These are phyloP conservation scores for Jackrogersella multiformis DNA, from an alignment of 495 filamentous ascomycete genomes.

Conservation along the genomic window DNA sequence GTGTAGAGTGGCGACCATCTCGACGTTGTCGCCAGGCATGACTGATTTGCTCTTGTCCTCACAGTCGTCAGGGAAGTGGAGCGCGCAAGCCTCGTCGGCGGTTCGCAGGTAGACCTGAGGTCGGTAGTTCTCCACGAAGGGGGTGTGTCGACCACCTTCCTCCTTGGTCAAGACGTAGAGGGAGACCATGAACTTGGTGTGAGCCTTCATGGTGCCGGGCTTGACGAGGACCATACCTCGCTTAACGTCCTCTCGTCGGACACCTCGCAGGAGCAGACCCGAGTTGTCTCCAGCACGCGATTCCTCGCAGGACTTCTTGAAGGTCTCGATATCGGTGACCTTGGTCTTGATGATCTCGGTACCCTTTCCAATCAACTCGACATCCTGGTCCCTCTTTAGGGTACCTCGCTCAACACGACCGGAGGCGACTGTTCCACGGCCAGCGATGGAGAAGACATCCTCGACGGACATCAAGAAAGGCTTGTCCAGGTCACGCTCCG, in stretches of 20 bases:
- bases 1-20: conserved; percentile 87
- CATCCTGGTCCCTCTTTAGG: conserved; percentile 89
- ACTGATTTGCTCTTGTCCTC: conserved; percentile 77
- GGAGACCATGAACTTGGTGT: conserved; percentile 90
- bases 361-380: conserved; percentile 91
- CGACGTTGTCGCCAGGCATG: conserved; percentile 98
- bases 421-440: conserved; percentile 95
- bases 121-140: conserved; percentile 91
- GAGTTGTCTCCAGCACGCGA: conserved; percentile 96
- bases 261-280: conserved; percentile 93
- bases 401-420: conserved; percentile 96
- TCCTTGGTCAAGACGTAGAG: conserved; percentile 98
- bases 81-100: conserved; percentile 84
- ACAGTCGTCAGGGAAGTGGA: conserved; percentile 83
- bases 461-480: conserved; percentile 99
- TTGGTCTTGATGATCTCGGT: conserved; percentile 88
- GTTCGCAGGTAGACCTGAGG: conserved; percentile 96
- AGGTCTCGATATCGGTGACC: conserved; percentile 99
- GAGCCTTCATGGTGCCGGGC: conserved; percentile 79
- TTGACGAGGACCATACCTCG: conserved; percentile 92
- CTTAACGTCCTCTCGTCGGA: conserved; percentile 90
- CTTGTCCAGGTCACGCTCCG: conserved; percentile 89
- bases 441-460: conserved; percentile 97
- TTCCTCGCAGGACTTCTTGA: conserved; percentile 98
- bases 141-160: conserved; percentile 94